Percentiles rank a stretch among this genome's conserved stretches.
These are phyloP conservation scores for Spergularia azorica DNA, from an alignment of 179 eudicot species.

Conservation along the genomic window DNA sequence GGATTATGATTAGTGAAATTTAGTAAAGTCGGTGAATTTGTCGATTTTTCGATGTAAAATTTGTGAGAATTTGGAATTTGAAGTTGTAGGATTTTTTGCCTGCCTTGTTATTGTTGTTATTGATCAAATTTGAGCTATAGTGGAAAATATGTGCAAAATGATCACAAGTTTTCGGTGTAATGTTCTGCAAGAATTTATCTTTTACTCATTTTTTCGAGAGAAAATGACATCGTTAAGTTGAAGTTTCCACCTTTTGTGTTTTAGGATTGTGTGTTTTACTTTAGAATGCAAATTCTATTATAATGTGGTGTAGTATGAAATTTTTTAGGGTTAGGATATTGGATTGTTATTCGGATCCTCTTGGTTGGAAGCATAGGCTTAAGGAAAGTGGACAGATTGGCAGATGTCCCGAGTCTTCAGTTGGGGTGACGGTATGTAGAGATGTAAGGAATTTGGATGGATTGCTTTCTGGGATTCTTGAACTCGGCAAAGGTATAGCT, in stretches of 20 bases:
- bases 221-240: too few relatives aligned
- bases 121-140: neutral
- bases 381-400: slow-evolving; percentile 46
- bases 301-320: neutral
- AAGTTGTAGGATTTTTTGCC: too few relatives aligned
- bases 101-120: too few relatives aligned
- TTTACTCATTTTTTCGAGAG: neutral
- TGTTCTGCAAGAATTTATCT: too few relatives aligned
- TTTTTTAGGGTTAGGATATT: slow-evolving; percentile 62
- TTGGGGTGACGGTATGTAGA: slow-evolving; percentile 42
- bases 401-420: slow-evolving; percentile 36
- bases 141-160: too few relatives aligned
- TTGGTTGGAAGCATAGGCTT: slow-evolving; percentile 74
- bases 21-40: neutral
- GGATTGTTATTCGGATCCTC: slow-evolving; percentile 92
- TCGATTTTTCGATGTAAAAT: neutral
- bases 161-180: too few relatives aligned
- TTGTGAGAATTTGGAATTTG: neutral
- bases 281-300: neutral
- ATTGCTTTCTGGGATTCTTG: slow-evolving; percentile 45
- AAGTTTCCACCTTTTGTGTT: neutral
- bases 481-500: slow-evolving; percentile 70
- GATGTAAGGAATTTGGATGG: slow-evolving; percentile 55
- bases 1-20: neutral
- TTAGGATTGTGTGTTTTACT: neutral